Evolutionary conservation across 2,329 filamentous ascomycete genomes (phyloP).

Genomic region (Curvularia sp.): DNA sequence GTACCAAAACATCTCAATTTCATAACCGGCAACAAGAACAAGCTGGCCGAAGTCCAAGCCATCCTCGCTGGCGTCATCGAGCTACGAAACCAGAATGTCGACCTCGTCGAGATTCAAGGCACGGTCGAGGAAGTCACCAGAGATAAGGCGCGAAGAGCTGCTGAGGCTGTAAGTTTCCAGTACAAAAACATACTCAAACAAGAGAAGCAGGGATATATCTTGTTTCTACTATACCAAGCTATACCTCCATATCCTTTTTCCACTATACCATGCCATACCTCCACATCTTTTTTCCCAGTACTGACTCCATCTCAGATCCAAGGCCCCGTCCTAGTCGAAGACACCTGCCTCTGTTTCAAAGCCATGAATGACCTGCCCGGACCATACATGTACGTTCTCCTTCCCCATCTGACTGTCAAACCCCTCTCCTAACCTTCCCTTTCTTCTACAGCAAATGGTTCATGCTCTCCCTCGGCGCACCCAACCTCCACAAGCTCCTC

Average conservation of each 20-base stretch:
- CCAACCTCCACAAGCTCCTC: slow-evolving; percentile 88
- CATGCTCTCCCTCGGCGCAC: slow-evolving; percentile 79
- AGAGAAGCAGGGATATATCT: not conserved
- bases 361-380: slow-evolving; percentile 90
- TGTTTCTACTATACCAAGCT: not conserved
- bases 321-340: slow-evolving; percentile 92
- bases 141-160: slow-evolving; percentile 86
- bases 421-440: not conserved
- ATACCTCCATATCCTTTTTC: not conserved
- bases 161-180: slow-evolving; percentile 67
- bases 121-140: slow-evolving; percentile 87
- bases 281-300: not conserved
- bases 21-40: slow-evolving; percentile 96
- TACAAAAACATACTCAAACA: not conserved
- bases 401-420: not conserved
- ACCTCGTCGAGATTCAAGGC: slow-evolving; percentile 90
- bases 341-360: slow-evolving; percentile 92
- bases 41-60: slow-evolving; percentile 82
- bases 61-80: slow-evolving; percentile 77
- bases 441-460: slow-evolving; percentile 83
- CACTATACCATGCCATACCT: not conserved
- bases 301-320: slow-evolving; percentile 62
- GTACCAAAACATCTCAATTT: slow-evolving; percentile 74
- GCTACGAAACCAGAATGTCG: slow-evolving; percentile 75
- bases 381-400: slow-evolving; percentile 81